phyloP scores from a whole-genome alignment of 1,284 basidiomycete species.

The Trichosporon faecale region DNA sequence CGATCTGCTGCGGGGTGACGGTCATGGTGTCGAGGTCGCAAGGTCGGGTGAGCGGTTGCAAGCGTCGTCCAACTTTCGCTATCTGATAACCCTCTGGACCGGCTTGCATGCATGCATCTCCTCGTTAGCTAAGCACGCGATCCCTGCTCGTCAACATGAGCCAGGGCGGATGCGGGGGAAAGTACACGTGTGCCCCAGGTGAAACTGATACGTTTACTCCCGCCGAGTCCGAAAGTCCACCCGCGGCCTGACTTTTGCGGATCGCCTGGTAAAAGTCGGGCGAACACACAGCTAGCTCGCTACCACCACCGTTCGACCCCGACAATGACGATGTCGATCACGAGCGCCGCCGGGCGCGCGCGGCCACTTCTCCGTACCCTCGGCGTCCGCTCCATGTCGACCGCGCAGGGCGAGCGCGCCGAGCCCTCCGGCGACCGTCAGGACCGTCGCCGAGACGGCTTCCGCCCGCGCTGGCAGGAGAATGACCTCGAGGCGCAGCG shows the following conservation, averaged over 20 bases:
- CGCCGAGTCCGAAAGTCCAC: background rate
- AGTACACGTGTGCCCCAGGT: background rate
- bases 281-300: background rate
- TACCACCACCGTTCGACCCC: background rate
- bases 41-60: background rate
- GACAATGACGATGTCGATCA: background rate
- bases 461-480: too few relatives aligned
- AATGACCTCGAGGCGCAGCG: background rate
- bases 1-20: conserved; percentile 19
- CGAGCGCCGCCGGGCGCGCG: background rate
- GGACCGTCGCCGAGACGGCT: too few relatives aligned
- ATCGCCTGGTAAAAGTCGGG: conserved; percentile 19
- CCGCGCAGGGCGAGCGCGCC: background rate
- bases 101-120: background rate
- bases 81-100: conserved; percentile 16
- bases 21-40: background rate
- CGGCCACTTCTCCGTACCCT: background rate
- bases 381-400: conserved; percentile 16
- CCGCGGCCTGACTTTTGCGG: conserved; percentile 15
- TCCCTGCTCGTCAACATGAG: background rate
- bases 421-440: too few relatives aligned
- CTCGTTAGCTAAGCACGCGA: background rate
- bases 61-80: background rate
- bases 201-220: background rate
- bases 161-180: background rate